Evolutionary conservation across 805 yeast genomes (phyloP), one percentile per base, ranked within the genome.

Genomic region (Metschnikowia borealis): DNA sequence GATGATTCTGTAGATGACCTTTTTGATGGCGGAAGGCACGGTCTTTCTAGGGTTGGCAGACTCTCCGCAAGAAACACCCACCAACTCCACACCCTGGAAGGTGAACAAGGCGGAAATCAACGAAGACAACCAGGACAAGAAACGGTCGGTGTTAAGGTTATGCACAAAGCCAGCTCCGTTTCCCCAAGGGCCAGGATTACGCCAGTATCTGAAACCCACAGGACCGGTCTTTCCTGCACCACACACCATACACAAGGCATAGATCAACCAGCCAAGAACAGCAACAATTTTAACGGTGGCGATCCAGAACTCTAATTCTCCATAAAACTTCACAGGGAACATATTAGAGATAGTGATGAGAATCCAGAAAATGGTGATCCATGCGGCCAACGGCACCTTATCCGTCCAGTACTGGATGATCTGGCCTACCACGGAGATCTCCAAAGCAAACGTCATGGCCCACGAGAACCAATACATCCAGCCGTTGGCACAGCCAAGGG

Each of bases 181-280:
- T 43, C 88, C 87, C 82, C 86, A 82, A 10, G 89, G 79, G 55
- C 89, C 89, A 13, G 90, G 89, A 61, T 85, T 65, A 69, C 88
- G 79, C 92, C 91, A 85, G 66, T 85, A 85, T 64, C 89, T 77
- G 75, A 85, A 85, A 13, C 91, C 91, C 37, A 85, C 78, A 7
- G 89, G 85, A 17, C 89, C 89, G 1, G 79, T 74, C 26, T 62
- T 59, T 60, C 87, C 87, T 13, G 85, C 89, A 69, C 89, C 90
- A 66, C 87, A 82, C 21, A 84, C 89, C 83, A 85, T 84, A 65
- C 81, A 75, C 48, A 85, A 68, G 32, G 83, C 82, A 60, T 84
- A 84, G 38, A 85, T 65, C 49, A 85, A 64, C 75, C 85, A 85
- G n/a, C 89, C 91, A 13, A 82, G 65, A 46, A 85, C 82, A 43